Evolutionary conservation across 176 grass and related monocot genomes (phyloP).

Genomic region (Musa beccarii): DNA sequence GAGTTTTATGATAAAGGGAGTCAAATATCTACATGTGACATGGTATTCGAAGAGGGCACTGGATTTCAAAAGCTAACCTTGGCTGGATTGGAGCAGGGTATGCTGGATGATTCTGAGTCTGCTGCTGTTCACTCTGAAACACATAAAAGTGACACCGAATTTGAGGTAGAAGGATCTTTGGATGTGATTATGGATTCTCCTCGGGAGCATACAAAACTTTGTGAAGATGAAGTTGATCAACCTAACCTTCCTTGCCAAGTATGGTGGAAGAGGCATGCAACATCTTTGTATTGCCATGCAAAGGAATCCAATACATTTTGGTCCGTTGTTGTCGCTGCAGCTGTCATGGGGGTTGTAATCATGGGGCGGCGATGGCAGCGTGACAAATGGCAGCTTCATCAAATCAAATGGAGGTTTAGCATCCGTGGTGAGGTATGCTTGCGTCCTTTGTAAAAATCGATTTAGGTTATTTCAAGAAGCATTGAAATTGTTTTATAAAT

Average conservation of each 20-base stretch:
- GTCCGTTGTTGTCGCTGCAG: conserved; percentile 67
- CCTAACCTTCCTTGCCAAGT: conserved; percentile 13
- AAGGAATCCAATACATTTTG: conserved; percentile 75
- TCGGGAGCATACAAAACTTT: not conserved
- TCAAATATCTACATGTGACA: conserved; percentile 20
- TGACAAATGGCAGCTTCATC: conserved; percentile 43
- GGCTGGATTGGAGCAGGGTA: conserved; percentile 12
- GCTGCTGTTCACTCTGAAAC: conserved; percentile 6
- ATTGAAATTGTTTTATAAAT: not conserved
- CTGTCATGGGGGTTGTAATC: conserved; percentile 73
- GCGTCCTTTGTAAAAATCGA: not conserved
- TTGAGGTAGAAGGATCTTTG: conserved; percentile 13
- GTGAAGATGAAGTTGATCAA: conserved; percentile 10
- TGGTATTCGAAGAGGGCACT: conserved; percentile 19
- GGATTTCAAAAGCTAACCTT: conserved; percentile 9
- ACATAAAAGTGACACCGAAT: conserved; percentile 5
- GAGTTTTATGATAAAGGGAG: conserved; percentile 29
- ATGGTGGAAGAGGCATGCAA: conserved; percentile 70
- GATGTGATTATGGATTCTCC: conserved; percentile 21
- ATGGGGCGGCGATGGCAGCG: conserved; percentile 61
- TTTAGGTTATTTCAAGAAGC: too few species aligned
- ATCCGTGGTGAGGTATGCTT: conserved; percentile 43
- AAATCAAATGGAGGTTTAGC: conserved; percentile 46
- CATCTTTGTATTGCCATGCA: conserved; percentile 64
- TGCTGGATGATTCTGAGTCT: conserved; percentile 11